Evolutionary conservation across 768 basidiomycete species (phyloP).

Genomic region (Calvatia gigantea): DNA sequence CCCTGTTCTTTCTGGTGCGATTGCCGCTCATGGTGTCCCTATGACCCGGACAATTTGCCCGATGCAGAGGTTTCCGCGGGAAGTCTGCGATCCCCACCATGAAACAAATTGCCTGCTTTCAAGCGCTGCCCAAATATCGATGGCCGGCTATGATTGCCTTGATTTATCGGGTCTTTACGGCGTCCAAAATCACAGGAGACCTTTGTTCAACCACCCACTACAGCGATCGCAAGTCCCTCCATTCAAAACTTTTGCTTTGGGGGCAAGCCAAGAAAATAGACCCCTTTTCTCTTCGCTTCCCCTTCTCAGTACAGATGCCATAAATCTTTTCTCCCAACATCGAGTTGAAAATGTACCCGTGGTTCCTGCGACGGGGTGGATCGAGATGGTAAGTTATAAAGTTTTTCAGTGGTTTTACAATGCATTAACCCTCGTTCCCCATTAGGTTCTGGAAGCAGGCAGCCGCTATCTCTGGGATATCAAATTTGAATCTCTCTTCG

Average conservation of each 20-base stretch:
- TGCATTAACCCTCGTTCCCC: not conserved
- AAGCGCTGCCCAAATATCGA: constrained; percentile 24
- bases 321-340: constrained; percentile 3
- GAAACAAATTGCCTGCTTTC: not conserved
- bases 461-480: not conserved
- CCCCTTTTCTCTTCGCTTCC: not conserved
- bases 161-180: constrained; percentile 22
- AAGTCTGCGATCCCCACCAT: not conserved
- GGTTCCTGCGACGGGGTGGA: not conserved
- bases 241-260: not conserved
- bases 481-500: not conserved
- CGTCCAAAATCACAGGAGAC: not conserved
- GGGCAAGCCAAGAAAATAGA: not conserved
- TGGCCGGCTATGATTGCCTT: constrained; percentile 26
- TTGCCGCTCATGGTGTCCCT: constrained; percentile 25
- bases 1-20: constrained; percentile 26
- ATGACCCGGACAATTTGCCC: constrained; percentile 13
- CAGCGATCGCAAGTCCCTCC: not conserved
- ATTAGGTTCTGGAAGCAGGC: constrained; percentile 2
- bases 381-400: not conserved
- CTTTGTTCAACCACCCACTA: not conserved
- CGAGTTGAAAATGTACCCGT: not conserved
- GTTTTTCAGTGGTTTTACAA: not conserved
- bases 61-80: constrained; percentile 1
- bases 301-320: not conserved